These are phyloP conservation scores for Leccinum ochraceum DNA, from an alignment of 768 basidiomycete genomes.

Conservation along the genomic window DNA sequence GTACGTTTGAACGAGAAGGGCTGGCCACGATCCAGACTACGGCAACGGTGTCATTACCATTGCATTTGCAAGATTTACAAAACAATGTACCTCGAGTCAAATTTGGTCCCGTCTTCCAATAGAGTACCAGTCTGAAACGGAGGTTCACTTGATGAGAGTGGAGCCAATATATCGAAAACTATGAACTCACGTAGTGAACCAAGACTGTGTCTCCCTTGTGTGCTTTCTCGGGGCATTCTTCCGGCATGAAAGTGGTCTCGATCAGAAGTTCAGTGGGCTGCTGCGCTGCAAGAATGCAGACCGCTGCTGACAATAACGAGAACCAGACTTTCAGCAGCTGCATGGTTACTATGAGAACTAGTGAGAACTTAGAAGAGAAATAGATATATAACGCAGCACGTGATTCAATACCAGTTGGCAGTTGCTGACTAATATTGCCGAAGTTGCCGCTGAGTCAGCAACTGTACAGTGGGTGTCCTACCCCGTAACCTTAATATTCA, in stretches of 20 bases:
- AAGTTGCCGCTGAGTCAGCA: constrained; percentile 34
- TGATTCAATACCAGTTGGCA: background rate
- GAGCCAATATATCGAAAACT: background rate
- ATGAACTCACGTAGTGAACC: constrained; percentile 75
- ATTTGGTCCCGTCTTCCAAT: constrained; percentile 73
- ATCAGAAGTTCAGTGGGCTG: constrained; percentile 59
- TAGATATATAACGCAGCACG: background rate
- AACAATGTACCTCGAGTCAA: constrained; percentile 76
- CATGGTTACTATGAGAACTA: constrained; percentile 38
- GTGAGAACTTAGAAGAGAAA: background rate
- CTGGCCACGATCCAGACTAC: constrained; percentile 66
- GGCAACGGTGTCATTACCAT: background rate
- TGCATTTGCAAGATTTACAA: background rate
- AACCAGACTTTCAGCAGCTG: constrained; percentile 49
- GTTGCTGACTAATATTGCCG: constrained; percentile 8
- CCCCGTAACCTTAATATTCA: constrained; percentile 36
- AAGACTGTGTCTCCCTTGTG: constrained; percentile 61
- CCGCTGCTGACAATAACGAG: constrained; percentile 48
- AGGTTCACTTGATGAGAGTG: background rate
- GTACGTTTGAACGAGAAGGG: constrained; percentile 81
- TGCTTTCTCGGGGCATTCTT: constrained; percentile 55
- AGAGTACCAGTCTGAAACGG: constrained; percentile 65
- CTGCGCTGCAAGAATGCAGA: constrained; percentile 47
- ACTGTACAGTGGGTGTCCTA: constrained; percentile 41
- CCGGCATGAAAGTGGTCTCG: constrained; percentile 60